Percentiles rank a stretch among this genome's conserved stretches.
Evolutionary conservation across 78 protist species (phyloP).

Genomic region (Dictyostelium brefeldianum): DNA sequence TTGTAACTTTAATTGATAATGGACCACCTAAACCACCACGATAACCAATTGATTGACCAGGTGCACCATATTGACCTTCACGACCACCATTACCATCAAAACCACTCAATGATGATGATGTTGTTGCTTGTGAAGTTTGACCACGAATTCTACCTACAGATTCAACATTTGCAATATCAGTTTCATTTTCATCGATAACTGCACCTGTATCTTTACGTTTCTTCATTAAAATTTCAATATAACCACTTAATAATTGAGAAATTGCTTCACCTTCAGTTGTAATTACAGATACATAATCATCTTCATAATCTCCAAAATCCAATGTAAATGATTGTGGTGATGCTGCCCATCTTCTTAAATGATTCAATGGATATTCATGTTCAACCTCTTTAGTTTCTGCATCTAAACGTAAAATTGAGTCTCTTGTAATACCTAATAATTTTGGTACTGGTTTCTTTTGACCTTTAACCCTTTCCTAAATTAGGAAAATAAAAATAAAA

Average conservation of each 20-base stretch:
- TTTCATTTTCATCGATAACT: constrained; percentile 78
- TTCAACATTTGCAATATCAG: constrained; percentile 79
- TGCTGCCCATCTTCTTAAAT: constrained; percentile 94
- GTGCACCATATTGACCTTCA: constrained; percentile 66
- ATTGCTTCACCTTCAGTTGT: constrained; percentile 92
- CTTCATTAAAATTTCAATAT: constrained; percentile 92
- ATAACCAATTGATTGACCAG: constrained; percentile 73
- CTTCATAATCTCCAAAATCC: constrained; percentile 93
- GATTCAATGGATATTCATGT: constrained; percentile 81
- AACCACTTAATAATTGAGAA: constrained; percentile 87
- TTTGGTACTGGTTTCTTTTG: constrained; percentile 81
- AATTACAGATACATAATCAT: constrained; percentile 78
- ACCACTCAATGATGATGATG: constrained; percentile 60
- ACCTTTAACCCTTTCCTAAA: constrained; percentile 70
- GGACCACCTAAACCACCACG: constrained; percentile 83
- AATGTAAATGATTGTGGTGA: constrained; percentile 88
- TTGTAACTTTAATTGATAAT: constrained; percentile 74
- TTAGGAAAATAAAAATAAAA: background rate
- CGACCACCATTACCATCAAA: constrained; percentile 73
- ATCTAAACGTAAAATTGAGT: constrained; percentile 84
- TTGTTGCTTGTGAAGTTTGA: constrained; percentile 68
- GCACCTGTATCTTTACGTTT: constrained; percentile 79
- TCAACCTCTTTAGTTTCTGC: constrained; percentile 89
- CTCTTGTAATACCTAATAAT: constrained; percentile 91
- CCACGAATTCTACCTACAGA: constrained; percentile 78